Percentiles rank a stretch among this genome's conserved stretches.
These are phyloP conservation scores for Oemleria cerasiformis DNA, from an alignment of 306 rosid species.

Conservation along the genomic window DNA sequence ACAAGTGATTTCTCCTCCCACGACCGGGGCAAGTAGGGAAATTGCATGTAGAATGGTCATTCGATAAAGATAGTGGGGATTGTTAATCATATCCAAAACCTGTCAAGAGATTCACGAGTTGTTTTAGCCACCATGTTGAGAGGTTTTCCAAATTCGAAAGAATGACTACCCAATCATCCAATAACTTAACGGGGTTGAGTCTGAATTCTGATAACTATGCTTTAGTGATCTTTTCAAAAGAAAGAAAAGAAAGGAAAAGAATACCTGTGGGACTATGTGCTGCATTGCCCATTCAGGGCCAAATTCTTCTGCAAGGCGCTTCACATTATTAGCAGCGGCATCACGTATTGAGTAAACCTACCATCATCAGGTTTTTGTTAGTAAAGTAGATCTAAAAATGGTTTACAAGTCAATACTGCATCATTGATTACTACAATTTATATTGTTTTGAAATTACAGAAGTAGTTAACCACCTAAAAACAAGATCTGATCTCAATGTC, in stretches of 20 bases:
- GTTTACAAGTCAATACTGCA: slow-evolving; percentile 7
- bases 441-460: not conserved
- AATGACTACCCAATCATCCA: not conserved
- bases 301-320: slow-evolving; percentile 98
- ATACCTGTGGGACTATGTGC: slow-evolving; percentile 94
- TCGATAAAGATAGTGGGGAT: slow-evolving; percentile 87
- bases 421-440: not conserved
- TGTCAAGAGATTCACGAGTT: slow-evolving; percentile 27
- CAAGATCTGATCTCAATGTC: not conserved
- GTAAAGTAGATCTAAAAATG: slow-evolving; percentile 8
- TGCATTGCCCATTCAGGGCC: slow-evolving; percentile 99
- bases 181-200: not conserved
- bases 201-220: not conserved
- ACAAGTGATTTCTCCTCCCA: slow-evolving; percentile 92
- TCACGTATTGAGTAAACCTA: slow-evolving; percentile 98
- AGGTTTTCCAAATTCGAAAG: not conserved
- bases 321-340: slow-evolving; percentile 97
- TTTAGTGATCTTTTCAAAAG: not conserved
- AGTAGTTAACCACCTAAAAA: not conserved
- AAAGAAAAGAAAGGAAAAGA: slow-evolving; percentile 15
- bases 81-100: slow-evolving; percentile 92
- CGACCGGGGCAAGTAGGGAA: slow-evolving; percentile 88
- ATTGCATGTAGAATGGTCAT: slow-evolving; percentile 89
- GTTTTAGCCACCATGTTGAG: slow-evolving; percentile 17
- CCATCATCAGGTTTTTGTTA: slow-evolving; percentile 18